Base-by-base conservation (phyloP, 805 yeast genomes). In the Wickerhamiella musiphila region DNA sequence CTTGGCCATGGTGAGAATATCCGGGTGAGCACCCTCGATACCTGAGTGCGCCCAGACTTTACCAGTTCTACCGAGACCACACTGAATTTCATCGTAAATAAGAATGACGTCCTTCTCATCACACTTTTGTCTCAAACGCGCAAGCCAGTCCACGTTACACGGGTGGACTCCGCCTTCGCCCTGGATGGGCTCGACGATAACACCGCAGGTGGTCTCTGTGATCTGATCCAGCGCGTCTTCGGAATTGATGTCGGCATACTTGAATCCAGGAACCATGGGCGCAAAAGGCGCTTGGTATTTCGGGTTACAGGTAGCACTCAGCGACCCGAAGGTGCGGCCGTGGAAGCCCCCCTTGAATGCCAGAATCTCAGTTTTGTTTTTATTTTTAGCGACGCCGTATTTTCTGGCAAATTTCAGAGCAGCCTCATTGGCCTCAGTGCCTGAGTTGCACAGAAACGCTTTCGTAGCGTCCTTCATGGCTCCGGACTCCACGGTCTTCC, bases 151-250 rank as follows among this genome's bases (percentile, higher is more conserved):
- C 0, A 56, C 43, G 23, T 67, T 62, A 36, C 81, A 67, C 14
- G 75, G 70, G 47, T 73, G 70, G 13, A 86, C 74, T 35, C 98
- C 98, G 36, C 98, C 96, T 59, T 86, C 98, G 44, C 96, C 98
- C 61, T 90, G 98, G 37, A 90, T 75, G 15, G 98, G 98, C 57
- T 90, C 98, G 23, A 90, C 73, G 35, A 90, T 90, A 19, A 90
- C 90, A 33, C 84, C 98, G 45, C 93, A 81, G 1, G 84, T 75
- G 41, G 70, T 69, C 3, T 68, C 72, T 39, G 64, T 60, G 28
- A 78, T 66, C 20, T 69, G 52, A 41, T 69, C 64, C 8, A 82
- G 74, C 15, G 76, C 64, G 29, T 59, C 65, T 24, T 74, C 59
- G 45, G 73, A 72, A 39, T 65, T 66, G 34, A 77, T 63, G 35